Evolutionary conservation across 2,329 filamentous ascomycete genomes (phyloP).

Genomic region (Dactylonectria estremocensis): DNA sequence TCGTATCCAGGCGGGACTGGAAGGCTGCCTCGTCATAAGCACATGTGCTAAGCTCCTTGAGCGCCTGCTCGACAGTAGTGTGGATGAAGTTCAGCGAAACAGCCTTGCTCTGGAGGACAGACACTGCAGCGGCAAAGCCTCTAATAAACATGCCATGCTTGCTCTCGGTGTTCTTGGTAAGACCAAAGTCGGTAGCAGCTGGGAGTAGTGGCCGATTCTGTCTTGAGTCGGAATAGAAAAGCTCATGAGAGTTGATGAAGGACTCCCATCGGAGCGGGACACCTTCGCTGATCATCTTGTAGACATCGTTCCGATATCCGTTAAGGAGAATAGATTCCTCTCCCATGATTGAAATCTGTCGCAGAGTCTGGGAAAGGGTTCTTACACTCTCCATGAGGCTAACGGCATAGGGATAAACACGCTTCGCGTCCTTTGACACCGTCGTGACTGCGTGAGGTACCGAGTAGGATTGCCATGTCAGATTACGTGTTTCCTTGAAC

Average conservation of each 20-base stretch:
- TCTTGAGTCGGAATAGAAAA: conserved; percentile 73
- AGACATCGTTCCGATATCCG: conserved; percentile 93
- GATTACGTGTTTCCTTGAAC: conserved; percentile 98
- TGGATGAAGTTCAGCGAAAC: conserved; percentile 84
- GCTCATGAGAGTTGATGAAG: conserved; percentile 96
- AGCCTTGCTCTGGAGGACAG: conserved; percentile 90
- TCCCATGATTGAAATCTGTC: conserved; percentile 87
- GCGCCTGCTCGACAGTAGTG: conserved; percentile 83
- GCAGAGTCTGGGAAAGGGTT: conserved; percentile 89
- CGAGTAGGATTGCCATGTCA: conserved; percentile 94
- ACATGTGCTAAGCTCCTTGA: conserved; percentile 88
- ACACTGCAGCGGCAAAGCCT: conserved; percentile 90
- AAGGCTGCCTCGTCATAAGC: conserved; percentile 87
- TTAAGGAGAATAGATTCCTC: conserved; percentile 90
- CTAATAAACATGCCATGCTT: conserved; percentile 97
- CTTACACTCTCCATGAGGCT: conserved; percentile 99
- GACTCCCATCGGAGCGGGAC: conserved; percentile 96
- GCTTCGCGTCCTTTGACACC: conserved; percentile 98
- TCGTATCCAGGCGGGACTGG: conserved; percentile 83
- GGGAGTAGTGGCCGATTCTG: conserved; percentile 62
- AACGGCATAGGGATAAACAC: conserved; percentile 97
- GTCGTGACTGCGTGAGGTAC: conserved; percentile 96
- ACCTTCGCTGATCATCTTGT: conserved; percentile 86
- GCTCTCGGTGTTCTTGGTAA: conserved; percentile 78
- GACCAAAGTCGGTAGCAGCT: conserved; percentile 57